Evolutionary conservation across 352 stramenopile species (phyloP).

Genomic region (Phytophthora meadii): DNA sequence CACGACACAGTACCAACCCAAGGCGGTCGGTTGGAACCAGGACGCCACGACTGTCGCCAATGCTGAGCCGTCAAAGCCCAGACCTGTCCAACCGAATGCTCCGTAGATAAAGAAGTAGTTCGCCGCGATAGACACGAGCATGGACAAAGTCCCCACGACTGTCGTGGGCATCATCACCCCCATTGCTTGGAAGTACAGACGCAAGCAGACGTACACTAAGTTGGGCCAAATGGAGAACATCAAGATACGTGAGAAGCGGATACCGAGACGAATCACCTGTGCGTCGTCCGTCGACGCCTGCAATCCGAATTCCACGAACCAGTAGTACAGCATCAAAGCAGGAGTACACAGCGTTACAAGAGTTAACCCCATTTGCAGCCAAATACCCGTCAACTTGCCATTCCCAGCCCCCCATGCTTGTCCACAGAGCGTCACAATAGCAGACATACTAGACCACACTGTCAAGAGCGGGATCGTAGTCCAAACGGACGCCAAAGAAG

Average conservation of each 20-base stretch:
- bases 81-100: constrained; percentile 21
- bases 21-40: constrained; percentile 29
- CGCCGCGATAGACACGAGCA: constrained; percentile 26
- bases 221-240: constrained; percentile 42
- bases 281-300: constrained; percentile 27
- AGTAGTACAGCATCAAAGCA: constrained; percentile 38
- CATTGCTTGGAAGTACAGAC: constrained; percentile 41
- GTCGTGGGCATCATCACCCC: constrained; percentile 40
- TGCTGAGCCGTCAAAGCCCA: constrained; percentile 34
- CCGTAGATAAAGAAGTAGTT: constrained; percentile 43
- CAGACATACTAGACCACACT: constrained; percentile 72
- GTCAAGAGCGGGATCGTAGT: constrained; percentile 67
- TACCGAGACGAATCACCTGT: constrained; percentile 29
- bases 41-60: constrained; percentile 30
- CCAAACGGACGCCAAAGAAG: constrained; percentile 75
- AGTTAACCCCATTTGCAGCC: constrained; percentile 70
- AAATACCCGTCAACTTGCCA: constrained; percentile 61
- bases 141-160: constrained; percentile 32
- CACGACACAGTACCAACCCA: constrained; percentile 36
- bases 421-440: constrained; percentile 76
- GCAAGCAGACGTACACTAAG: constrained; percentile 33
- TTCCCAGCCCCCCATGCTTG: constrained; percentile 76
- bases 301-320: constrained; percentile 35
- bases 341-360: constrained; percentile 33
- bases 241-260: constrained; percentile 35